phyloP scores from a whole-genome alignment of 805 yeast species.

The Kurtzmaniella cleridarum region DNA sequence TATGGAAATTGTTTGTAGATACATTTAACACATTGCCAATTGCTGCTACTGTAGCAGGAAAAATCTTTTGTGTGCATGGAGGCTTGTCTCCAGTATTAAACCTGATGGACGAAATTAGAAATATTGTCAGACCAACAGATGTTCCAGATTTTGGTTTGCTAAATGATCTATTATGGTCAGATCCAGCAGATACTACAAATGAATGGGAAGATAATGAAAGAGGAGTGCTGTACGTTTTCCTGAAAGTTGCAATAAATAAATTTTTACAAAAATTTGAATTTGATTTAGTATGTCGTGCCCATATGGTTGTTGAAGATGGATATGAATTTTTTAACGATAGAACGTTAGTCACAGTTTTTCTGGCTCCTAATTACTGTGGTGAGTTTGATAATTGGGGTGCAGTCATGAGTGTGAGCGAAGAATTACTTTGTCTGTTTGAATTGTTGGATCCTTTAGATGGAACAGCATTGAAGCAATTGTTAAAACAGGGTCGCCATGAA shows the following conservation, averaged over 20 bases:
- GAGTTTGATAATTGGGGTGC: slow-evolving; percentile 96
- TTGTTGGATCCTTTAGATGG: slow-evolving; percentile 90
- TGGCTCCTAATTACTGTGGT: slow-evolving; percentile 78
- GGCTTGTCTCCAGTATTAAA: slow-evolving; percentile 74
- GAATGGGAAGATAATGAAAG: slow-evolving; percentile 89
- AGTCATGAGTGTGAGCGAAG: slow-evolving; percentile 94
- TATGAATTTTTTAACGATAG: slow-evolving; percentile 72
- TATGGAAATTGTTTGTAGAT: slow-evolving; percentile 92
- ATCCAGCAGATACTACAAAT: slow-evolving; percentile 75
- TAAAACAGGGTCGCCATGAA: slow-evolving; percentile 90
- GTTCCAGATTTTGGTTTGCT: slow-evolving; percentile 79
- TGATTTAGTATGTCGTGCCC: slow-evolving; percentile 80
- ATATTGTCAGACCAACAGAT: slow-evolving; percentile 76
- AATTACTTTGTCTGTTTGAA: slow-evolving; percentile 87
- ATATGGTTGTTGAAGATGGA: slow-evolving; percentile 83
- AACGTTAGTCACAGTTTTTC: slow-evolving; percentile 65
- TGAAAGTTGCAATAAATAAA: slow-evolving; percentile 74
- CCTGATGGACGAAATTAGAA: slow-evolving; percentile 68
- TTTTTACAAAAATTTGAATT: slow-evolving; percentile 69
- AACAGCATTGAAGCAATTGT: slow-evolving; percentile 86
- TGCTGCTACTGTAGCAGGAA: slow-evolving; percentile 93
- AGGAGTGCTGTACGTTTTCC: slow-evolving; percentile 77
- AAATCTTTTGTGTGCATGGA: slow-evolving; percentile 88
- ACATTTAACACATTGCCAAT: slow-evolving; percentile 93
- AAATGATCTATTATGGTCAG: slow-evolving; percentile 78